Base-by-base conservation (phyloP, 1,139 yeast genomes). In the Saccharomyces pastorianus region DNA sequence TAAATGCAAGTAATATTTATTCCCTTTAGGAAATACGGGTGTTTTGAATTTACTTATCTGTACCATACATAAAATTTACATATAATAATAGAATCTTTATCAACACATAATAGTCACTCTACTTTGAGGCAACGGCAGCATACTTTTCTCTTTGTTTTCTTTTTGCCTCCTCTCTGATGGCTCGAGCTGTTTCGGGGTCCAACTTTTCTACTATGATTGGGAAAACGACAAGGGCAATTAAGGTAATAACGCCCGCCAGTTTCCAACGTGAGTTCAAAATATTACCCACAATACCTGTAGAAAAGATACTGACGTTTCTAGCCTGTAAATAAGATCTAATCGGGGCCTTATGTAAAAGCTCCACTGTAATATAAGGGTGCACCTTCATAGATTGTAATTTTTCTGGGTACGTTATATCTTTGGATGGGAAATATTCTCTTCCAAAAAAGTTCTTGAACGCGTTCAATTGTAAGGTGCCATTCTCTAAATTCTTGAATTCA, bases 131-230 rank as follows among this genome's bases (percentile, higher is more conserved):
- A 13, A 57, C 49, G 23, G 59, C 44, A 9, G 25, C 57, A 50
- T 65, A 65, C 55, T 62, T 64, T 26, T 59, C 67, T 51, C 58
- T 64, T 53, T 61, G 63, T 52, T 62, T 63, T 50, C 58, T 59
- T 27, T 60, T 58, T 38, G 64, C 64, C 50, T 71, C 71, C 51
- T 66, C 70, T 42, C 66, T 67, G 54, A 73, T 60, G 13, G 65
- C 59, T 51, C 64, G 59, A 3, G 73, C 72, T 9, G 72, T 68
- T 47, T 71, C 76, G 38, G 76, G 76, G 55, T 74, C 76, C 34
- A 73, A 56, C 53, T 66, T 71, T 57, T 71, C 75, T 26, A 73
- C 49, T 1, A 73, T 28, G 47, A 64, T 57, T 14, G 77, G 76
- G 55, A 68, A 64, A 1, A 61, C 50, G 27, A 67, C 52, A 17